Percentiles rank a stretch among this genome's conserved stretches.
phyloP scores from a whole-genome alignment of 2,329 filamentous ascomycete genomes.

The Ploettnerulaceae sp. region DNA sequence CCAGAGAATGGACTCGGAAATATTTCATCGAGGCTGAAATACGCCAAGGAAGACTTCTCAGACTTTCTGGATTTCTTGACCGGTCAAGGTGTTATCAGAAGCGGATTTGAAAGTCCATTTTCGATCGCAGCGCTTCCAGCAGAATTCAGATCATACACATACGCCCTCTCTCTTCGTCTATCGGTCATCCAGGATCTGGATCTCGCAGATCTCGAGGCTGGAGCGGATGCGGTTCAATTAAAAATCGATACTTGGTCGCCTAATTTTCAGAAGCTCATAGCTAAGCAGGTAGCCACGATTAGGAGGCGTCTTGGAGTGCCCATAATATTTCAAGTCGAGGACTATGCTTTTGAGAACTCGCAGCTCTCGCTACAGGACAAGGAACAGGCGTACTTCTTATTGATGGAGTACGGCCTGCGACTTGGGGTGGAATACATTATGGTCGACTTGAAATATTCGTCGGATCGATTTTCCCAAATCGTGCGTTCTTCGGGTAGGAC shows the following conservation, averaged over 20 bases:
- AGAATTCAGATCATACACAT: slow-evolving; percentile 58
- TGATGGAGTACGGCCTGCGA: slow-evolving; percentile 59
- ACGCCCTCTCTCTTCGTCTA: slow-evolving; percentile 58
- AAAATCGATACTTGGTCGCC: slow-evolving; percentile 54
- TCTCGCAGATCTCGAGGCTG: slow-evolving; percentile 50
- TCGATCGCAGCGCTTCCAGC: slow-evolving; percentile 54
- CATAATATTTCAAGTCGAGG: slow-evolving; percentile 54
- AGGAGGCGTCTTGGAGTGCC: slow-evolving; percentile 52
- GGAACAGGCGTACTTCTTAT: slow-evolving; percentile 45
- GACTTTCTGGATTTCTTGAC: slow-evolving; percentile 54
- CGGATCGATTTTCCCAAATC: slow-evolving; percentile 41
- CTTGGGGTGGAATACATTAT: slow-evolving; percentile 56
- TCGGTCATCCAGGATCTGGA: slow-evolving; percentile 51
- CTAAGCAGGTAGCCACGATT: slow-evolving; percentile 52
- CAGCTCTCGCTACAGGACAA: slow-evolving; percentile 23
- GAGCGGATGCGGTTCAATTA: slow-evolving; percentile 55
- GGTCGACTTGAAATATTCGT: slow-evolving; percentile 53
- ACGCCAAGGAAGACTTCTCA: slow-evolving; percentile 56
- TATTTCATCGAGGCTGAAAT: slow-evolving; percentile 44
- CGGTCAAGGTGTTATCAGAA: slow-evolving; percentile 46
- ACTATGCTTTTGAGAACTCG: slow-evolving; percentile 34
- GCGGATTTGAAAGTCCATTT: slow-evolving; percentile 55
- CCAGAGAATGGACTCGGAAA: slow-evolving; percentile 41
- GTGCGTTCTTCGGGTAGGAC: slow-evolving; percentile 45
- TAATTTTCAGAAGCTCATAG: slow-evolving; percentile 45